Percentiles rank a stretch among this genome's conserved stretches.
Conservation (phyloP, 371 early-diverging fungal species). For the Mucor plumbeus region DNA sequence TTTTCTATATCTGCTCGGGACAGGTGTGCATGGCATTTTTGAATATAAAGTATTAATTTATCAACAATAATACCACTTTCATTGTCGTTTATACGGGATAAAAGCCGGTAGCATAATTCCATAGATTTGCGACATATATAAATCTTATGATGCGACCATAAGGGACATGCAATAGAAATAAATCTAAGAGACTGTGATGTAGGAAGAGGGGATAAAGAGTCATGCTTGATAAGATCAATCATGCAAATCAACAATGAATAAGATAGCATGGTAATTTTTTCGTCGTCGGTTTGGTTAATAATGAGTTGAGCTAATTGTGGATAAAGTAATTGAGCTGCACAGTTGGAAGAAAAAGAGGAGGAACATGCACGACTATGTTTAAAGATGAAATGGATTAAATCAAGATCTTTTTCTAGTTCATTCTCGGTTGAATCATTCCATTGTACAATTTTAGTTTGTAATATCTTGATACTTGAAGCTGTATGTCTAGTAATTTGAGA, state of each 20-base stretch:
- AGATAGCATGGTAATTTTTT: neutral
- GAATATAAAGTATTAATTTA: neutral
- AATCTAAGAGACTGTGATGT: neutral
- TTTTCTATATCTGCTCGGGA: slow-evolving; percentile 3
- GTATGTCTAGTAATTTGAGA: neutral
- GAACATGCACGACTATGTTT: slow-evolving; percentile 16
- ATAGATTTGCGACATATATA: slow-evolving; percentile 22
- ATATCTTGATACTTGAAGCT: neutral
- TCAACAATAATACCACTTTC: neutral
- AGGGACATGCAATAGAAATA: neutral
- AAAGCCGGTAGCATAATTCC: slow-evolving; percentile 16
- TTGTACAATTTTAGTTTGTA: neutral
- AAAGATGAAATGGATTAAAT: slow-evolving; percentile 14
- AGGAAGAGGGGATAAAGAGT: neutral
- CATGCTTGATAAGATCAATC: slow-evolving; percentile 19
- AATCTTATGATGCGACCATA: slow-evolving; percentile 16
- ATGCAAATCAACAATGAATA: slow-evolving; percentile 18
- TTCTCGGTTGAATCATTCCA: neutral
- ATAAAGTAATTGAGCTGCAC: neutral
- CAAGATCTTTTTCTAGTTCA: slow-evolving; percentile 1
- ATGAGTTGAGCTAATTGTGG: slow-evolving; percentile 5
- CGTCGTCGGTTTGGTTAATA: neutral
- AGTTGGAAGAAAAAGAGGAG: slow-evolving; percentile 4
- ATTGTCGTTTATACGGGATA: neutral
- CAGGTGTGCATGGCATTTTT: slow-evolving; percentile 1